Percentiles rank a stretch among this genome's conserved stretches.
Evolutionary conservation across 495 filamentous ascomycete genomes (phyloP).

Genomic region (Neurospora sp.): DNA sequence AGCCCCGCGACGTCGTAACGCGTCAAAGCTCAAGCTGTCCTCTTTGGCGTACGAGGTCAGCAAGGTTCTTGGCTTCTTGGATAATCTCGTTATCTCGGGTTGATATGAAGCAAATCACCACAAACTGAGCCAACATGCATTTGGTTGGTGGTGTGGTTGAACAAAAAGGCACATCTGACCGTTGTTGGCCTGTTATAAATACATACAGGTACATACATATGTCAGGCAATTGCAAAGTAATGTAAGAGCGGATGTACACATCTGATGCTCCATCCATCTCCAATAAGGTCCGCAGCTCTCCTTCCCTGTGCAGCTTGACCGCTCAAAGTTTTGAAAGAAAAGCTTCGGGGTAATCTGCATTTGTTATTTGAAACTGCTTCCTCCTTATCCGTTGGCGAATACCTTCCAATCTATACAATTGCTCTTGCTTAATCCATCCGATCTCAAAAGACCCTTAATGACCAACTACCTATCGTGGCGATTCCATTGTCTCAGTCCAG

Average conservation of each 20-base stretch:
- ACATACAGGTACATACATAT: not conserved
- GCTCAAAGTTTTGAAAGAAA: not conserved
- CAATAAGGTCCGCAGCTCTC: not conserved
- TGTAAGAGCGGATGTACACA: not conserved
- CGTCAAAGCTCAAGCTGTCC: not conserved
- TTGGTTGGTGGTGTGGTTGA: not conserved
- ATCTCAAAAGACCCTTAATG: not conserved
- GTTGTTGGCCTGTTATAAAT: not conserved
- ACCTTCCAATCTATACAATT: not conserved
- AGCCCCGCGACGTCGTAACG: not conserved
- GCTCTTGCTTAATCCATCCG: not conserved
- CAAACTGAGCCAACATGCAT: not conserved
- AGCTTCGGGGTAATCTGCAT: not conserved
- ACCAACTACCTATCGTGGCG: not conserved
- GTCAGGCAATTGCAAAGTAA: not conserved
- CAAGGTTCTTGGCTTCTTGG: not conserved
- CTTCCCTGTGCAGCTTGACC: not conserved
- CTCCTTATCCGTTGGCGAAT: not conserved
- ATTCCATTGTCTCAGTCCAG: not conserved
- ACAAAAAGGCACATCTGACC: not conserved
- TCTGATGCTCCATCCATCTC: not conserved
- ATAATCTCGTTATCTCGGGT: not conserved
- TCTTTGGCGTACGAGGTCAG: not conserved
- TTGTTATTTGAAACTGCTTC: not conserved
- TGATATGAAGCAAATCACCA: not conserved